Evolutionary conservation across 1,284 basidiomycete genomes (phyloP).

Genomic region (Grifola frondosa): DNA sequence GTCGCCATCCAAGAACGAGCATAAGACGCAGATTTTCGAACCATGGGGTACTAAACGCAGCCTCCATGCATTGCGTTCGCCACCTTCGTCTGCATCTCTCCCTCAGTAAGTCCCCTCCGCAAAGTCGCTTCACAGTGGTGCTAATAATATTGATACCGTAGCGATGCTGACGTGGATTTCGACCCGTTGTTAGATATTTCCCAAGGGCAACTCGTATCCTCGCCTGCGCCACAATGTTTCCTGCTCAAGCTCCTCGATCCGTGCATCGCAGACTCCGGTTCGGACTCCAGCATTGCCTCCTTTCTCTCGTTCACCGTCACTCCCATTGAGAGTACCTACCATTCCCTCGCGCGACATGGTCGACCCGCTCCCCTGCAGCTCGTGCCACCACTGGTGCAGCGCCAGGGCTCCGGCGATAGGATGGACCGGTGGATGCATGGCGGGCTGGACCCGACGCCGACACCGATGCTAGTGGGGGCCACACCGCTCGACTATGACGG

Average conservation of each 20-base stretch:
- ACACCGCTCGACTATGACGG: conserved; percentile 15
- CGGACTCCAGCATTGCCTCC: conserved; percentile 34
- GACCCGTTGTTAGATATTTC: conserved; percentile 16
- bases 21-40: conserved; percentile 12
- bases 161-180: conserved; percentile 17
- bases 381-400: not conserved
- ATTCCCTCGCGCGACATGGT: conserved; percentile 9
- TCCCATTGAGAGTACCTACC: conserved; percentile 30
- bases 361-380: conserved; percentile 5
- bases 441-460: conserved; percentile 15
- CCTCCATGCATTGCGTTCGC: conserved; percentile 11
- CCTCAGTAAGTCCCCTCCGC: conserved; percentile 13
- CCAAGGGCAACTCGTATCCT: conserved; percentile 2
- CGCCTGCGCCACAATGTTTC: conserved; percentile 13
- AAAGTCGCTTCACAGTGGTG: not conserved
- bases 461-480: conserved; percentile 15
- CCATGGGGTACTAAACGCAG: conserved; percentile 11
- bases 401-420: conserved; percentile 9
- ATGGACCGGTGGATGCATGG: conserved; percentile 18
- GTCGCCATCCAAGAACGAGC: conserved; percentile 9
- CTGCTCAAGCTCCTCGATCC: conserved; percentile 17
- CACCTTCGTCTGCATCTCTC: conserved; percentile 15
- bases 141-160: not conserved
- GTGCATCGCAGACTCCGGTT: conserved; percentile 16
- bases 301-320: conserved; percentile 43